Conservation (phyloP, 805 yeast genomes). For the Crinitomyces ghanaensis region DNA sequence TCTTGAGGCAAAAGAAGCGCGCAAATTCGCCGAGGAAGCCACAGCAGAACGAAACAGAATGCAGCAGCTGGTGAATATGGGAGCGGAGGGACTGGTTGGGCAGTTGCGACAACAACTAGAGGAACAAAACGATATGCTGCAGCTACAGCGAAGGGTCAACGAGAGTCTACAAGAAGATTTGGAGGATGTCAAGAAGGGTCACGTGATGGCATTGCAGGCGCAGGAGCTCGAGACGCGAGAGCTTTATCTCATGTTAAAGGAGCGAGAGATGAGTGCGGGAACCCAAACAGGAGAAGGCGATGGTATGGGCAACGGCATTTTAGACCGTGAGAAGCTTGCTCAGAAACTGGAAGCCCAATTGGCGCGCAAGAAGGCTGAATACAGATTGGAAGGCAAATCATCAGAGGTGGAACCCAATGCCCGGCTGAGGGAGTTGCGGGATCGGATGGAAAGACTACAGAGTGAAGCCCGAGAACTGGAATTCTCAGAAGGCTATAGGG, state of each 20-base stretch:
- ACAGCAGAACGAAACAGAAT: slow-evolving; percentile 50
- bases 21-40: slow-evolving; percentile 43
- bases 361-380: slow-evolving; percentile 28
- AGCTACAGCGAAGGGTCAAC: slow-evolving; percentile 48
- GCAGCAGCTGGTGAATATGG: slow-evolving; percentile 55
- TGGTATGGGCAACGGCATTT: slow-evolving; percentile 17
- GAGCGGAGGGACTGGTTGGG: slow-evolving; percentile 63
- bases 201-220: slow-evolving; percentile 25
- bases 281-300: slow-evolving; percentile 3
- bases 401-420: slow-evolving; percentile 62
- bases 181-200: slow-evolving; percentile 43
- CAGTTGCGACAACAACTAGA: slow-evolving; percentile 47
- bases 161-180: slow-evolving; percentile 50
- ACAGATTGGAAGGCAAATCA: slow-evolving; percentile 31
- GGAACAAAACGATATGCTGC: slow-evolving; percentile 50
- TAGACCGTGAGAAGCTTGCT: slow-evolving; percentile 24
- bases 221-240: slow-evolving; percentile 51
- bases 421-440: slow-evolving; percentile 60
- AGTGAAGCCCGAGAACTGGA: slow-evolving; percentile 78
- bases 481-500: too few species aligned
- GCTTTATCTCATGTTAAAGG: slow-evolving; percentile 44
- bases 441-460: slow-evolving; percentile 76
- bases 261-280: slow-evolving; percentile 18
- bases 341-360: slow-evolving; percentile 23
- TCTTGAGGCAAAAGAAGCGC: slow-evolving; percentile 42